phyloP scores from a whole-genome alignment of 2,329 filamentous ascomycete genomes.

The Fusarium transvaalense region DNA sequence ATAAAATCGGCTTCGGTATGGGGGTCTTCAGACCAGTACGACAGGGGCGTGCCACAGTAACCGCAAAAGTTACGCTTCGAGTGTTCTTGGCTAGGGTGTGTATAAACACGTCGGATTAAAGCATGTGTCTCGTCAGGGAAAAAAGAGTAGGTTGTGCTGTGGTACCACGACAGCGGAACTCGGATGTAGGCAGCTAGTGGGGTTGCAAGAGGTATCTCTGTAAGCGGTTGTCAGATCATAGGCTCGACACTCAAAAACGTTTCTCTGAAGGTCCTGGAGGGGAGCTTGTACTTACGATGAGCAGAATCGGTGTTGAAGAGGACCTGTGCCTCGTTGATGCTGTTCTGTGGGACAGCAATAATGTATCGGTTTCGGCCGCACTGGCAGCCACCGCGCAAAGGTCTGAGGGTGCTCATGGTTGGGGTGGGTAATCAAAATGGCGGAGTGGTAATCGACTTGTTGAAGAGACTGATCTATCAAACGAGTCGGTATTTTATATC shows the following conservation, averaged over 20 bases:
- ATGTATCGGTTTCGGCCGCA: slow-evolving; percentile 89
- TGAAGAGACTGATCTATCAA: background rate
- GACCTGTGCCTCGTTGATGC: slow-evolving; percentile 71
- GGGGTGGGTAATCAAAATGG: background rate
- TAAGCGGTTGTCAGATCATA: slow-evolving; percentile 21
- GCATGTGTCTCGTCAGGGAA: slow-evolving; percentile 81
- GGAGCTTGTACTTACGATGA: slow-evolving; percentile 72
- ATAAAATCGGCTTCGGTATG: slow-evolving; percentile 80
- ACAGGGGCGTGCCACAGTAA: slow-evolving; percentile 88
- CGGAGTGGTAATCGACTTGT: background rate
- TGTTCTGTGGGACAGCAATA: slow-evolving; percentile 74
- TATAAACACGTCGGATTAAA: slow-evolving; percentile 76
- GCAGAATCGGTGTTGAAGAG: slow-evolving; percentile 78
- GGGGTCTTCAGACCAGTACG: slow-evolving; percentile 84
- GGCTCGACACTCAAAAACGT: background rate
- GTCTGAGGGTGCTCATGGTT: slow-evolving; percentile 63
- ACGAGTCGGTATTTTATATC: background rate
- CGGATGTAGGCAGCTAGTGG: slow-evolving; percentile 85
- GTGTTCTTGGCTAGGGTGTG: slow-evolving; percentile 67
- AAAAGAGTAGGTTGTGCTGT: slow-evolving; percentile 78
- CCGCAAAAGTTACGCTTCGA: slow-evolving; percentile 87
- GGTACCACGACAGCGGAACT: slow-evolving; percentile 85
- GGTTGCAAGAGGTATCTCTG: slow-evolving; percentile 75
- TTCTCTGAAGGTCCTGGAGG: background rate
- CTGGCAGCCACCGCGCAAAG: slow-evolving; percentile 81